Conservation (phyloP, 2,329 filamentous ascomycete genomes). For the Diaporthe sp. region DNA sequence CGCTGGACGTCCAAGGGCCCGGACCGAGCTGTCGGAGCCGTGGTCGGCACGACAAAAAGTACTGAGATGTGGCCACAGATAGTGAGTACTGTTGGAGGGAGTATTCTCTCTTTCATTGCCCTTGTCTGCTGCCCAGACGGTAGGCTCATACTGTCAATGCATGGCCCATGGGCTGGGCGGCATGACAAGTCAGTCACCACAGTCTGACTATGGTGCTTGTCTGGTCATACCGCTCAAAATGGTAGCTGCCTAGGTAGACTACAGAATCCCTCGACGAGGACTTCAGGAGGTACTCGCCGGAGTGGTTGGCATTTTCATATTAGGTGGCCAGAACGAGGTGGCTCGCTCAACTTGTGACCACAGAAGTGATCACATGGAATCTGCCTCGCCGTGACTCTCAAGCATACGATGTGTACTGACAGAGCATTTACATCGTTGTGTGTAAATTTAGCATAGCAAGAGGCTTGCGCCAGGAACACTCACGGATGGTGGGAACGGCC, state of each 20-base stretch:
- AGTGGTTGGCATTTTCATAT: neutral
- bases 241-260: too few relatives aligned
- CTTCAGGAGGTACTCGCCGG: too few relatives aligned
- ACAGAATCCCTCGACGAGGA: too few relatives aligned
- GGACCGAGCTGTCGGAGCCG: constrained; percentile 15
- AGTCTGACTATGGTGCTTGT: neutral
- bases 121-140: neutral
- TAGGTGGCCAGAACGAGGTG: too few relatives aligned
- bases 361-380: neutral
- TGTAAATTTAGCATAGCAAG: neutral
- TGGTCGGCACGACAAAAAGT: constrained; percentile 15
- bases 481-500: neutral
- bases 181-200: neutral
- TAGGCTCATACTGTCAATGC: neutral
- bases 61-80: neutral
- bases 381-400: constrained; percentile 1
- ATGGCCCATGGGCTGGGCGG: neutral
- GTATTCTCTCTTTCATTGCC: neutral
- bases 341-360: neutral
- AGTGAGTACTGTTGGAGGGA: neutral
- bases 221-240: neutral
- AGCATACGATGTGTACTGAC: neutral
- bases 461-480: neutral
- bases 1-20: neutral
- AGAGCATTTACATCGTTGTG: neutral